Conservation (phyloP, 805 yeast genomes). For the Saitoella complicata region DNA sequence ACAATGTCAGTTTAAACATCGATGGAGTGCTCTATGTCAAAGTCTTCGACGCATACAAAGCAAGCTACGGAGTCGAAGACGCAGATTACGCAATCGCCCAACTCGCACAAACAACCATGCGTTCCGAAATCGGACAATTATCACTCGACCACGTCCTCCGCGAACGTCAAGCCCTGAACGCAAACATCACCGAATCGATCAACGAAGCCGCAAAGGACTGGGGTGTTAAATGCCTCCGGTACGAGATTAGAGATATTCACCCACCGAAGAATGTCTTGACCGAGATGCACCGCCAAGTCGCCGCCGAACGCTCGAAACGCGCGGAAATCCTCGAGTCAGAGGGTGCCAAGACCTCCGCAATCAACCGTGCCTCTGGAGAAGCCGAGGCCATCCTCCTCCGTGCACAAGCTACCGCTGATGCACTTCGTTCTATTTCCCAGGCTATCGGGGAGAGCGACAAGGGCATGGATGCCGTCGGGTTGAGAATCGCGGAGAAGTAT, state of each 20-base stretch:
- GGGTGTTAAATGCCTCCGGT: conserved; percentile 73
- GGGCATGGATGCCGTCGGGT: conserved; percentile 58
- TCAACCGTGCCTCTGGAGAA: conserved; percentile 70
- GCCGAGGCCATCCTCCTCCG: conserved; percentile 49
- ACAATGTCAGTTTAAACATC: conserved; percentile 68
- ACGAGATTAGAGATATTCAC: conserved; percentile 76
- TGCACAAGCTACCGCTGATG: conserved; percentile 60
- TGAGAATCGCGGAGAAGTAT: conserved; percentile 71
- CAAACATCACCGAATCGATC: conserved; percentile 57
- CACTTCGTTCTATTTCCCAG: conserved; percentile 44
- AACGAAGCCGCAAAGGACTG: conserved; percentile 74
- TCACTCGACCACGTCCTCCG: conserved; percentile 61
- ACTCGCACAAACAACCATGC: conserved; percentile 80
- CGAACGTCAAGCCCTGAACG: conserved; percentile 51
- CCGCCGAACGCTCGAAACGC: conserved; percentile 72
- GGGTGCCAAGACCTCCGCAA: conserved; percentile 63
- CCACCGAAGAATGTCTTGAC: conserved; percentile 75
- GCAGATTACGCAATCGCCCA: conserved; percentile 74
- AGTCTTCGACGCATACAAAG: conserved; percentile 69
- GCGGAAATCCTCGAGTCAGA: conserved; percentile 80
- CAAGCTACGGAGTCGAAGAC: conserved; percentile 77
- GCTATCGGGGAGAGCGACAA: conserved; percentile 56
- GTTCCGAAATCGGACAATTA: conserved; percentile 75
- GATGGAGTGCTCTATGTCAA: conserved; percentile 71
- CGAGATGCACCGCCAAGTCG: conserved; percentile 83